These are phyloP conservation scores for Mucor lusitanicus DNA, from an alignment of 371 early-diverging fungal species.

Conservation along the genomic window DNA sequence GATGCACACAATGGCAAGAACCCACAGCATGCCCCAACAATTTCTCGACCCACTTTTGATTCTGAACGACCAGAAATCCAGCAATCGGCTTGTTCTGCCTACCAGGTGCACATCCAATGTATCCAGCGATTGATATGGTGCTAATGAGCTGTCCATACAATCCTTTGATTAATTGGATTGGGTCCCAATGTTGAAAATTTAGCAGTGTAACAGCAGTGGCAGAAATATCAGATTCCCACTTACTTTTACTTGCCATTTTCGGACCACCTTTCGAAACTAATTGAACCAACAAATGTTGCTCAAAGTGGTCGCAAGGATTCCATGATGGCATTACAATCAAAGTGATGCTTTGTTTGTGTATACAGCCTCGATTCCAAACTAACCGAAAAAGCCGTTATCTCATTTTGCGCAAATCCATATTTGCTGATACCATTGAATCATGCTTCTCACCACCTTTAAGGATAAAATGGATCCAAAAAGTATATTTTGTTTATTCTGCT, in stretches of 20 bases:
- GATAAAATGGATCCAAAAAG: neutral
- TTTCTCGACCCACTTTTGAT: neutral
- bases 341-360: neutral
- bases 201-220: neutral
- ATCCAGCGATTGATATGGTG: neutral
- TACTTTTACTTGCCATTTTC: neutral
- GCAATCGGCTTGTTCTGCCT: neutral
- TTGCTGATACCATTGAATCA: neutral
- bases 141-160: neutral
- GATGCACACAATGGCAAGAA: neutral
- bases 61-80: neutral
- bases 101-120: neutral
- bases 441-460: neutral
- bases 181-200: neutral
- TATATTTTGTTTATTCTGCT: neutral
- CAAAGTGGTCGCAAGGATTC: neutral
- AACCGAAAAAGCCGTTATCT: neutral
- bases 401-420: neutral
- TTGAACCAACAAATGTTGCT: neutral
- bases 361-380: neutral
- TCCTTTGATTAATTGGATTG: neutral
- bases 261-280: neutral
- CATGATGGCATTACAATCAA: neutral
- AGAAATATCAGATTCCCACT: neutral
- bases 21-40: neutral